Evolutionary conservation across 495 filamentous ascomycete genomes (phyloP), one percentile per base, ranked within the genome.

Genomic region (Hyaloscypha variabilis): DNA sequence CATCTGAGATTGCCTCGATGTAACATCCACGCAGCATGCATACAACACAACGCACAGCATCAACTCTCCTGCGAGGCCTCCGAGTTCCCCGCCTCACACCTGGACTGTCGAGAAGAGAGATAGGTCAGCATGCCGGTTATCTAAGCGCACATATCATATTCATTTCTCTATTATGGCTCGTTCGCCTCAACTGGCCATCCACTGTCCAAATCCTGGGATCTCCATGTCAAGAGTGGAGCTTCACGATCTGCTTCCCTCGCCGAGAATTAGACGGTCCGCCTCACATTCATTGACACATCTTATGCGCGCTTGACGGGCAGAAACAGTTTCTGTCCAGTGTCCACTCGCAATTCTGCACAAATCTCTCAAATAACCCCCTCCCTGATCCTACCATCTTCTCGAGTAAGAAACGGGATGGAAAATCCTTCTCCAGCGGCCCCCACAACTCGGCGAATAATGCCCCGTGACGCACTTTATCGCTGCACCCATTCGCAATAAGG

Each of bases 71-170:
- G 51, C 21, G 21, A 25, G 21, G 54, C 29, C 8, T 21, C n/a
- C n/a, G n/a, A n/a, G n/a, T 29, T 11, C 29, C 10, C 19, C 29
- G 29, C 25, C 14, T 21, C 29, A 11, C 29, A 2, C 29, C 19
- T 21, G 54, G 4, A 36, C n/a, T 34, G n/a, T n/a, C n/a, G n/a
- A n/a, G n/a, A n/a, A n/a, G n/a, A 10, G 25, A 57, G 54, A 14
- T 6, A 57, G 1, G 19, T 4, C 24, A 21, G 19, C 54, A 34
- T 10, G 34, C 19, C 6, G 26, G 21, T 29, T 25, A n/a, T 11
- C 23, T 54, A 57, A 34, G 54, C 54, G 54, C 54, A 57, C 25
- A 57, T 29, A 57, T 29, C 54, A 57, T 25, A 31, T 57, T 57
- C 54, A 57, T 54, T 29, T 54, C 19, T 5, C 23, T 13, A 42